These are phyloP conservation scores for Trebouxia sp. DNA, from an alignment of 139 green algal genomes.

Conservation along the genomic window DNA sequence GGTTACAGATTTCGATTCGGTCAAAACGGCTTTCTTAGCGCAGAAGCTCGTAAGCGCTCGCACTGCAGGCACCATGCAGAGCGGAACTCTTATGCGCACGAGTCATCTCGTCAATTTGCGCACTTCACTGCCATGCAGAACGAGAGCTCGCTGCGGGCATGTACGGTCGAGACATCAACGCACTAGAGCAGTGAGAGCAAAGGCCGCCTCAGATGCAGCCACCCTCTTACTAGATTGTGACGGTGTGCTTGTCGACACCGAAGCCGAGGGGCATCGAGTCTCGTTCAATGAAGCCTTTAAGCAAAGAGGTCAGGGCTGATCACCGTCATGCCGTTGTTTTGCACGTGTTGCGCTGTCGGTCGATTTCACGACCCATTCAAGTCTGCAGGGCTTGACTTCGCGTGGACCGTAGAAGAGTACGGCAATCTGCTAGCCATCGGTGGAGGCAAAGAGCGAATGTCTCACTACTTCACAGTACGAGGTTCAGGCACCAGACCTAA, in stretches of 20 bases:
- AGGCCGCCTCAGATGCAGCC: constrained; percentile 28
- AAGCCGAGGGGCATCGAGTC: constrained; percentile 20
- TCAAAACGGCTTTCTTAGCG: no score
- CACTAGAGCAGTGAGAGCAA: background rate
- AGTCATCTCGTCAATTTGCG: no score
- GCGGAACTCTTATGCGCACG: no score
- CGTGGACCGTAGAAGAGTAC: constrained; percentile 93
- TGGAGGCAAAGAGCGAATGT: constrained; percentile 99
- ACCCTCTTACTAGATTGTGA: constrained; percentile 95
- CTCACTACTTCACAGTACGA: constrained; percentile 84
- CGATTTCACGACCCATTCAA: background rate
- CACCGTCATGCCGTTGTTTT: background rate
- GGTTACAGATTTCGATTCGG: no score
- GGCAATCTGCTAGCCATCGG: constrained; percentile 94
- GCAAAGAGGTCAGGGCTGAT: constrained; percentile 63
- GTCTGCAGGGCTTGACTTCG: constrained; percentile 67
- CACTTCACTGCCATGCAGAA: background rate
- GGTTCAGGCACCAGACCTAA: no score
- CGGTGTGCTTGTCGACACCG: constrained; percentile 93
- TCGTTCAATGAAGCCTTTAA: constrained; percentile 96
- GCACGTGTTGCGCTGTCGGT: background rate
- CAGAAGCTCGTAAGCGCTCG: no score
- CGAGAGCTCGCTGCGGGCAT: background rate
- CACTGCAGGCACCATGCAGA: no score
- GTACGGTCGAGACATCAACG: background rate